Evolutionary conservation across 2,329 filamentous ascomycete species (phyloP).

Genomic region (Aspergillus persii): DNA sequence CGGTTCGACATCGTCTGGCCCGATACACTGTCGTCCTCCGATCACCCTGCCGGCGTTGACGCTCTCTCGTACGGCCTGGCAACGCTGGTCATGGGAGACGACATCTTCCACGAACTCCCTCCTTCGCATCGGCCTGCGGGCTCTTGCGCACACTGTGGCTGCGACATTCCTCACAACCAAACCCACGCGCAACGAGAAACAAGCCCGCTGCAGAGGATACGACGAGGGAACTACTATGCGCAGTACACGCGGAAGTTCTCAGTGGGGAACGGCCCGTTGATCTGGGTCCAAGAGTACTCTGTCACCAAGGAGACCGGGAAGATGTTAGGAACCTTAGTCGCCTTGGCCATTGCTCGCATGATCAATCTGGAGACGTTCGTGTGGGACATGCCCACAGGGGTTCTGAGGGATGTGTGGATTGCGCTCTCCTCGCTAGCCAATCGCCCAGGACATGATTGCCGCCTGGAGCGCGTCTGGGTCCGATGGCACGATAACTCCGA

Average conservation of each 20-base stretch:
- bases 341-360: constrained; percentile 77
- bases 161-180: constrained; percentile 20
- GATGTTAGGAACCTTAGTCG: constrained; percentile 82
- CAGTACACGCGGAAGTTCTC: constrained; percentile 79
- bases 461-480: constrained; percentile 73
- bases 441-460: constrained; percentile 60
- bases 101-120: constrained; percentile 56
- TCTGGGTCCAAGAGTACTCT: constrained; percentile 79
- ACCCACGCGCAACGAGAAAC: neutral
- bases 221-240: constrained; percentile 71
- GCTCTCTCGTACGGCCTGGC: constrained; percentile 79
- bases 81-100: constrained; percentile 72
- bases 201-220: constrained; percentile 25
- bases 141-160: constrained; percentile 33
- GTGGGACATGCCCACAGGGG: constrained; percentile 88
- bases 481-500: constrained; percentile 77
- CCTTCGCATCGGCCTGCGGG: constrained; percentile 25
- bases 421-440: constrained; percentile 70
- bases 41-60: constrained; percentile 72
- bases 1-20: constrained; percentile 89
- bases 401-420: constrained; percentile 77
- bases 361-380: constrained; percentile 76
- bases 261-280: constrained; percentile 73
- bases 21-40: constrained; percentile 62
- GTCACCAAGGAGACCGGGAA: constrained; percentile 81